These are phyloP conservation scores for Tagetes patula DNA, from an alignment of 129 eudicot genomes.

Conservation along the genomic window DNA sequence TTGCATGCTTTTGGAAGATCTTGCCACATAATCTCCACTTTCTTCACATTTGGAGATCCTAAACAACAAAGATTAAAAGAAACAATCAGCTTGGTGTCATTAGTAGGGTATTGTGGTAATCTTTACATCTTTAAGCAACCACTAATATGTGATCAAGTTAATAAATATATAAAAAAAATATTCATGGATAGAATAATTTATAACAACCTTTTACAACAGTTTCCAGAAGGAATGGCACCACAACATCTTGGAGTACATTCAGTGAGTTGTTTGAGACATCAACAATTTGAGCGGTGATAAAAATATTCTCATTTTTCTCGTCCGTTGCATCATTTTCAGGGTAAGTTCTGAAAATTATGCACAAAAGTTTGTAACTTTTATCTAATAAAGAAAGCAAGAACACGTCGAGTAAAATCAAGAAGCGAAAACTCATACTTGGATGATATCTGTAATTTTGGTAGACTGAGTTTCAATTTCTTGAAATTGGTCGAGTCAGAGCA, in stretches of 20 bases:
- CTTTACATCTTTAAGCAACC: background rate
- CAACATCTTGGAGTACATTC: slow-evolving; percentile 57
- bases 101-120: background rate
- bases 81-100: too few relatives aligned
- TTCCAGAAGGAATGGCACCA: slow-evolving; percentile 70
- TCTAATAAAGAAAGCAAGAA: slow-evolving; percentile 3
- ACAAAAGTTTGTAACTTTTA: slow-evolving; percentile 9
- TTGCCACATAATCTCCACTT: slow-evolving; percentile 89
- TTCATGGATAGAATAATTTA: background rate
- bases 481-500: slow-evolving; percentile 35
- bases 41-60: slow-evolving; percentile 76
- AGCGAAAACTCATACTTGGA: slow-evolving; percentile 49
- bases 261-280: slow-evolving; percentile 39
- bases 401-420: background rate
- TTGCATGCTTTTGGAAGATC: slow-evolving; percentile 41
- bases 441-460: slow-evolving; percentile 59
- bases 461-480: slow-evolving; percentile 45
- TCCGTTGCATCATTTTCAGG: slow-evolving; percentile 35
- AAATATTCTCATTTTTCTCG: slow-evolving; percentile 35
- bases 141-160: background rate
- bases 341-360: slow-evolving; percentile 47
- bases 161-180: background rate
- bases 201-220: slow-evolving; percentile 75
- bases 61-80: background rate
- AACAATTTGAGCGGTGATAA: slow-evolving; percentile 54